A percentile compares a stretch with the other conserved stretches of the same genome.
phyloP scores from a whole-genome alignment of 2,329 filamentous ascomycete species.

The Fusarium falciforme region DNA sequence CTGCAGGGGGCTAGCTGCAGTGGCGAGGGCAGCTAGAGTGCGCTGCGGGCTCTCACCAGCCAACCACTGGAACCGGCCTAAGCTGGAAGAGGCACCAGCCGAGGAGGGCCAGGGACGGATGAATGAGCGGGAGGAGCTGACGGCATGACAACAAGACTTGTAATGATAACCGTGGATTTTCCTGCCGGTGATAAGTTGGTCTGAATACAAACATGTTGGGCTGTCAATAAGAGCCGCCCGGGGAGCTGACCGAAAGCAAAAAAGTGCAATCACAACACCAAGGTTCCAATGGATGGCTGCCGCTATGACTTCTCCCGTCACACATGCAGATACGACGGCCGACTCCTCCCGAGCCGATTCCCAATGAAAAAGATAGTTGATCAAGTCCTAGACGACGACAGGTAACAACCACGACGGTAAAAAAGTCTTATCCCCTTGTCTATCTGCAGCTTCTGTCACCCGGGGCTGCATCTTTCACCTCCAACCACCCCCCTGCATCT shows the following conservation, averaged over 20 bases:
- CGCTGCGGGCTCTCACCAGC: conserved; percentile 24
- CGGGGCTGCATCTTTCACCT: not conserved
- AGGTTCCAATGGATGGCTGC: not conserved
- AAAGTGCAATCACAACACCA: not conserved
- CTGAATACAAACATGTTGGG: not conserved
- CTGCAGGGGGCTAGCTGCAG: conserved; percentile 21
- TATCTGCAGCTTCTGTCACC: conserved; percentile 9
- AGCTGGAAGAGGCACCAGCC: conserved; percentile 32
- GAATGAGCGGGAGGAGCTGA: not conserved
- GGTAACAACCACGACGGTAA: not conserved
- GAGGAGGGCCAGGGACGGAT: conserved; percentile 3
- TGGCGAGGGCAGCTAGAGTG: conserved; percentile 10
- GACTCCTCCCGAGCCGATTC: not conserved
- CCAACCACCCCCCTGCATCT: conserved; percentile 22
- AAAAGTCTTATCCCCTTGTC: not conserved
- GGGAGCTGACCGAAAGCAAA: not conserved
- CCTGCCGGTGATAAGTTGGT: not conserved
- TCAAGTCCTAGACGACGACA: not conserved
- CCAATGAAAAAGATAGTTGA: not conserved
- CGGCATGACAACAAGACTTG: conserved; percentile 1
- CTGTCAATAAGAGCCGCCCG: not conserved
- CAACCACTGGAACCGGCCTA: conserved; percentile 36
- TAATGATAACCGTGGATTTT: conserved; percentile 14
- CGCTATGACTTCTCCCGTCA: not conserved
- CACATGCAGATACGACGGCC: not conserved